Evolutionary conservation across 1,139 yeast genomes (phyloP), one percentile per base, ranked within the genome.

Genomic region (Yamadazyma kanchanaburiensis): DNA sequence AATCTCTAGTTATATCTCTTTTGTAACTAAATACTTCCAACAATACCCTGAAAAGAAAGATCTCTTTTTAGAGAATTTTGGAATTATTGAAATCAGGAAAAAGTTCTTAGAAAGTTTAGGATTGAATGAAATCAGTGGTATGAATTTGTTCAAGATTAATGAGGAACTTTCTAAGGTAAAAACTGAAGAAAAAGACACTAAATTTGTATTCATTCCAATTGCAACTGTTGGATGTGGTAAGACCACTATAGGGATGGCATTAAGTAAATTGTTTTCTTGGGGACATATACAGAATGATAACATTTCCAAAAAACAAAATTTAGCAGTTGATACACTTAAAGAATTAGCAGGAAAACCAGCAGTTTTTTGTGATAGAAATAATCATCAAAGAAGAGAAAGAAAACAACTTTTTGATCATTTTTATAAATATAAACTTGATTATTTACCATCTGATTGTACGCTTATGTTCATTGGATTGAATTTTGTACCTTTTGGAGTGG

Each of bases 181-280:
- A 12, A 26, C 36, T 2, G 19, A 39, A 3, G 34, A 33, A 6
- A 21, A 33, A 12, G 37, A 35, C 6, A 32, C 39, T 8, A 78
- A 77, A 46, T 86, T 76, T 48, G 70, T 85, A 0, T 48, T 94
- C 1, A 72, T 88, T 2, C 94, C 97, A 0, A 77, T 89, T 10
- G 88, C 97, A 0, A 87, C 96, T 0, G 74, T 91, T 30, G 98
- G 97, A 0, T 87, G 96, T 53, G 99, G 99, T 6, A 94, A 94
- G 51, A 88, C 97, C 0, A 87, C 96, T 0, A 74, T 86, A 0
- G 76, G 87, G 4, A 55, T 73, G 27, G 80, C 91, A 0, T 58
- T 91, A 25, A 44, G 52, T 1, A 51, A 68, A 7, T 50, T 89
- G 16, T 80, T 65, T 0, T 58, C 62, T 0, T 81, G 95, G 83